These are phyloP conservation scores for Chlamydomonas incerta DNA, from an alignment of 139 green algal genomes.

Conservation along the genomic window DNA sequence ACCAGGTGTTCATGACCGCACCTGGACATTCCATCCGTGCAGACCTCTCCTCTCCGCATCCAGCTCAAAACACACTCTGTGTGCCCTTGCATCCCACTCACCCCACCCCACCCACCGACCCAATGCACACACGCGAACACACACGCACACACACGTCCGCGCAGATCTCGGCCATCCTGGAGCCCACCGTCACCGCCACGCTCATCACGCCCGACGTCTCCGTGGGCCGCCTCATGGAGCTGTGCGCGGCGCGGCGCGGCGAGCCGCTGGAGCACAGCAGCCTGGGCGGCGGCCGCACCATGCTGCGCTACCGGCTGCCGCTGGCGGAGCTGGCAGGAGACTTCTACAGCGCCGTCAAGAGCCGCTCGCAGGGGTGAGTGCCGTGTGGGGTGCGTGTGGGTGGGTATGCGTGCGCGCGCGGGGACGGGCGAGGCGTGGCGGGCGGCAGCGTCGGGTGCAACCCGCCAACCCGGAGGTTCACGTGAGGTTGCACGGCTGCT, in stretches of 20 bases:
- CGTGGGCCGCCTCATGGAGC: constrained; percentile 83
- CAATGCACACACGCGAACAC: too few species aligned
- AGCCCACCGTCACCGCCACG: constrained; percentile 93
- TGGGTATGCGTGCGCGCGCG: neutral
- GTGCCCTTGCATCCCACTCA: too few species aligned
- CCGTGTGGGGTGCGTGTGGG: neutral
- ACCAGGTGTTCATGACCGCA: too few species aligned
- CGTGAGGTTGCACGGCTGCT: too few species aligned
- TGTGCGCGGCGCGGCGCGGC: constrained; percentile 68
- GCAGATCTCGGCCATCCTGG: constrained; percentile 63
- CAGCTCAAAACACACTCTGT: too few species aligned
- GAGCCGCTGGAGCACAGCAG: constrained; percentile 79
- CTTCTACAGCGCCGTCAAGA: constrained; percentile 94
- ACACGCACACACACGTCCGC: too few species aligned
- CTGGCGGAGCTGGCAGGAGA: constrained; percentile 85
- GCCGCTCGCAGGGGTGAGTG: constrained; percentile 67
- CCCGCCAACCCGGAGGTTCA: too few species aligned
- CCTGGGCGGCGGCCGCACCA: constrained; percentile 60
- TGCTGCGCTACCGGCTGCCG: constrained; percentile 84
- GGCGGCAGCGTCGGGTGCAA: neutral
- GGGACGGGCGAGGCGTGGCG: too few species aligned
- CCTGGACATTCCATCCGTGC: too few species aligned
- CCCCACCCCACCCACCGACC: neutral
- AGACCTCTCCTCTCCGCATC: too few species aligned
- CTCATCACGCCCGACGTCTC: constrained; percentile 83